These are phyloP conservation scores for Pugionium cornutum DNA, from an alignment of 345 rosid species.

Conservation along the genomic window DNA sequence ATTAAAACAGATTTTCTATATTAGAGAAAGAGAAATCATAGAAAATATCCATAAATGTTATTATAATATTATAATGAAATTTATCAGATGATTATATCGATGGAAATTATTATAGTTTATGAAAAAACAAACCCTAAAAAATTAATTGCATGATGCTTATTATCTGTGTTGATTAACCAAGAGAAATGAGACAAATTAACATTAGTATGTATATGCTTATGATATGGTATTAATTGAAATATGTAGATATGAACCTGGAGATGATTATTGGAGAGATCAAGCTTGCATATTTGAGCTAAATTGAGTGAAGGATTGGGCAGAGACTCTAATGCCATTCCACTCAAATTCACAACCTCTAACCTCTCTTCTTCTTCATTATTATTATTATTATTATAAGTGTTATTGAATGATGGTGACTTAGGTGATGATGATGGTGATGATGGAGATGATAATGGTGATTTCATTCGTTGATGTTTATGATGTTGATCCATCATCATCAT, in stretches of 20 bases:
- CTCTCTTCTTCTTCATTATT: slow-evolving; percentile 40
- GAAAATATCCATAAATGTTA: no score
- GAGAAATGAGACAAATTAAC: not conserved
- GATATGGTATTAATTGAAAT: not conserved
- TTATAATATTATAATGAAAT: slow-evolving; percentile 3
- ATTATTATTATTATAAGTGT: not conserved
- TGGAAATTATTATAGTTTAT: not conserved
- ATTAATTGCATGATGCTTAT: not conserved
- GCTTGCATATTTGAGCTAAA: slow-evolving; percentile 60
- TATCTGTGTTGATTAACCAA: not conserved
- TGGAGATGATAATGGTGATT: slow-evolving; percentile 21
- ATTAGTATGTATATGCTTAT: slow-evolving; percentile 15
- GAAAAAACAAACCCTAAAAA: not conserved
- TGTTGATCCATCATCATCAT: slow-evolving; percentile 39
- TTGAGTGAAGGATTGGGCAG: slow-evolving; percentile 68
- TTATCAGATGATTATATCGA: not conserved
- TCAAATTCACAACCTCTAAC: slow-evolving; percentile 62
- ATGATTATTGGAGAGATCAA: slow-evolving; percentile 82
- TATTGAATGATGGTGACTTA: slow-evolving; percentile 29
- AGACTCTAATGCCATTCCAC: slow-evolving; percentile 63
- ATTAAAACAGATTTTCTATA: not conserved
- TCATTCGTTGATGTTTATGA: slow-evolving; percentile 1
- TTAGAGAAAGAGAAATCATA: not conserved
- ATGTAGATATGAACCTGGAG: slow-evolving; percentile 54
- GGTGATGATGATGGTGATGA: slow-evolving; percentile 32